Percentiles rank a stretch among this genome's conserved stretches.
Conservation (phyloP, 1,139 yeast species). For the Cylindricascospora bacillispora region DNA sequence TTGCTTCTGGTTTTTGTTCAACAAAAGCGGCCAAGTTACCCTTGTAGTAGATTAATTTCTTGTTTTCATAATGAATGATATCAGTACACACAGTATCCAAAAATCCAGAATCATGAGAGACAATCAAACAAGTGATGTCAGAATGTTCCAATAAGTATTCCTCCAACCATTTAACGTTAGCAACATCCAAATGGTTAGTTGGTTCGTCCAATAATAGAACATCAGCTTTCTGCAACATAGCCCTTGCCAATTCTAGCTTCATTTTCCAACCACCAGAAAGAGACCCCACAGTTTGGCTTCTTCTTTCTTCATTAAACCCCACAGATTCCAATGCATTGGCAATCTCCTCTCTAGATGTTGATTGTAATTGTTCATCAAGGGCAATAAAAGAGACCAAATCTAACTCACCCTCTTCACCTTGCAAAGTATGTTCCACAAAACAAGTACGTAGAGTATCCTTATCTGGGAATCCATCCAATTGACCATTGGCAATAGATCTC, state of each 20-base stretch:
- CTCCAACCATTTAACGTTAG: conserved; percentile 87
- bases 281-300: conserved; percentile 83
- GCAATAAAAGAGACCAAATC: conserved; percentile 82
- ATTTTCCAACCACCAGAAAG: conserved; percentile 98
- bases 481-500: conserved; percentile 96
- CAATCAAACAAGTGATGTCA: conserved; percentile 86
- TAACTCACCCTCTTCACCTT: conserved; percentile 89
- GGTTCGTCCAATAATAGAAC: conserved; percentile 93
- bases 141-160: conserved; percentile 72
- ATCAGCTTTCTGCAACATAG: conserved; percentile 96
- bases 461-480: conserved; percentile 94
- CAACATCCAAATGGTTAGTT: conserved; percentile 94
- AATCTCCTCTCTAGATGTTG: conserved; percentile 56
- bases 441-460: conserved; percentile 81
- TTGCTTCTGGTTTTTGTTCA: conserved; percentile 87
- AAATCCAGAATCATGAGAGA: conserved; percentile 96
- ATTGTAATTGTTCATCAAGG: conserved; percentile 69
- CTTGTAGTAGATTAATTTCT: conserved; percentile 87
- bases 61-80: conserved; percentile 91
- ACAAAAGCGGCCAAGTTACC: conserved; percentile 93
- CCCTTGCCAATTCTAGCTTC: conserved; percentile 96
- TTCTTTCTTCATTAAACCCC: conserved; percentile 85
- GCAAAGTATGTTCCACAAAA: conserved; percentile 93
- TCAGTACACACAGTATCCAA: conserved; percentile 93
- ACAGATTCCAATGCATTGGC: conserved; percentile 65